Evolutionary conservation across 257 asterid species (phyloP).

Genomic region (Phtheirospermum japonicum): DNA sequence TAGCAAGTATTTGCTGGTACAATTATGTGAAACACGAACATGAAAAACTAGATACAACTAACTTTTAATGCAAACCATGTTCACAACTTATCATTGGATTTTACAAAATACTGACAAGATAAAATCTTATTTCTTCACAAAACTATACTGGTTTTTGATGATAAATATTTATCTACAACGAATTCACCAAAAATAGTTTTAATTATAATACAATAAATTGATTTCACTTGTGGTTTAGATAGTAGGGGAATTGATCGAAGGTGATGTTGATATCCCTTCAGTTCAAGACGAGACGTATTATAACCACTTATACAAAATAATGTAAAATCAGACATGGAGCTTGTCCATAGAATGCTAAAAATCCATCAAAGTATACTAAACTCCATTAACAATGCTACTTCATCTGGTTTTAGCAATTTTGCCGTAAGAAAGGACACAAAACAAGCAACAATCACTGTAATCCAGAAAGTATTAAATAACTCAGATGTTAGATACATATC

Average conservation of each 20-base stretch:
- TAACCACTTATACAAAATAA: too few species aligned
- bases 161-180: too few species aligned
- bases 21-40: conserved; percentile 42
- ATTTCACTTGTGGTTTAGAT: too few species aligned
- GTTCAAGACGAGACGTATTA: conserved; percentile 49
- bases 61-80: too few species aligned
- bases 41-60: too few species aligned
- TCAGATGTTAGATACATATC: neutral
- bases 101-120: too few species aligned
- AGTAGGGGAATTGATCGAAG: conserved; percentile 76
- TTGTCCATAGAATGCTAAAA: conserved; percentile 2
- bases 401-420: neutral
- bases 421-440: neutral
- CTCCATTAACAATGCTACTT: neutral
- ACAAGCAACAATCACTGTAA: neutral
- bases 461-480: neutral
- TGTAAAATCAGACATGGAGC: neutral
- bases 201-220: too few species aligned
- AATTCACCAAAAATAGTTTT: too few species aligned
- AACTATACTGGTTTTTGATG: too few species aligned
- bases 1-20: conserved; percentile 77
- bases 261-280: conserved; percentile 57
- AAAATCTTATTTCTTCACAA: too few species aligned
- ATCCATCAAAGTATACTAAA: conserved; percentile 11
- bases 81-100: too few species aligned